phyloP scores from a whole-genome alignment of 495 filamentous ascomycete species.

The Penicillium odoratum region DNA sequence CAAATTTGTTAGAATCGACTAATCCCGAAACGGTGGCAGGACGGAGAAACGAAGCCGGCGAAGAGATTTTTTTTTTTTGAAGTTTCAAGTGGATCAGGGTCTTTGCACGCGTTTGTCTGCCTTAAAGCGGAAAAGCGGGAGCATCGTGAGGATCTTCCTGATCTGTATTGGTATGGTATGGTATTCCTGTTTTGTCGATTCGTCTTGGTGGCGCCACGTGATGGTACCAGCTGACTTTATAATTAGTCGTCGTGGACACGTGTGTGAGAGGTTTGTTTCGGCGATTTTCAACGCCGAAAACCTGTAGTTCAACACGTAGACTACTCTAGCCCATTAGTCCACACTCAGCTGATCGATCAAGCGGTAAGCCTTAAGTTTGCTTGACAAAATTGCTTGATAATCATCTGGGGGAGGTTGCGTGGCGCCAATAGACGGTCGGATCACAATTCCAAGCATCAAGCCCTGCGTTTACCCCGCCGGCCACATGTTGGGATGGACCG shows the following conservation, averaged over 20 bases:
- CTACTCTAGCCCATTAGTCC: not conserved
- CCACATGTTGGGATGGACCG: constrained; percentile 16
- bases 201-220: constrained; percentile 10
- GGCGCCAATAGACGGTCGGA: not conserved
- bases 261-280: not conserved
- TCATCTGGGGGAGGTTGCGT: constrained; percentile 15
- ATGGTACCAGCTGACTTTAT: constrained; percentile 1
- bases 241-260: not conserved
- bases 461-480: constrained; percentile 16
- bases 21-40: constrained; percentile 4
- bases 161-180: constrained; percentile 22
- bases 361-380: too few species aligned
- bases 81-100: constrained; percentile 10
- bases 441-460: not conserved
- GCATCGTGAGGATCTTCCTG: constrained; percentile 23
- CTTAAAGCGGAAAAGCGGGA: constrained; percentile 31
- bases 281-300: not conserved
- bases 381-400: constrained; percentile 8
- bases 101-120: constrained; percentile 22
- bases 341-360: constrained; percentile 4
- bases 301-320: not conserved
- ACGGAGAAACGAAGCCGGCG: not conserved
- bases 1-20: not conserved
- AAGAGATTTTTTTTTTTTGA: not conserved
- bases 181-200: not conserved